Percentiles rank a stretch among this genome's conserved stretches.
phyloP scores from a whole-genome alignment of 2,329 filamentous ascomycete genomes.

The Trichocomaceae sp. region DNA sequence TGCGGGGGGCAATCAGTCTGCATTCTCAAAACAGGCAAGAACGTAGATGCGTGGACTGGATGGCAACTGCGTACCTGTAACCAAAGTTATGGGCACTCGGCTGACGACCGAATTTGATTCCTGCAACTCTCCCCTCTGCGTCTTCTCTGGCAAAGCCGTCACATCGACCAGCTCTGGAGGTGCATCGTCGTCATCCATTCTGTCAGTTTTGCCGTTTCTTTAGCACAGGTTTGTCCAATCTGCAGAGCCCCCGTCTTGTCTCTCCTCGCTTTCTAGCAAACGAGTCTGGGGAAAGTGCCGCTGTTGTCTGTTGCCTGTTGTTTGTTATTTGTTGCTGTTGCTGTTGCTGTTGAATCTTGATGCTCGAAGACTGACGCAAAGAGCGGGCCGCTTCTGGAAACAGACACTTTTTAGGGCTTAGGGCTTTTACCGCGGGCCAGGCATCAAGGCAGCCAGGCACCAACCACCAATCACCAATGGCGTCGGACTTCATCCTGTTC shows the following conservation, averaged over 20 bases:
- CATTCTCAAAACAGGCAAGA: not conserved
- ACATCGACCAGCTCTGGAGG: constrained; percentile 41
- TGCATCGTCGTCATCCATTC: constrained; percentile 36
- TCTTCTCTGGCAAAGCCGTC: constrained; percentile 23
- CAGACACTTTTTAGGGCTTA: constrained; percentile 26
- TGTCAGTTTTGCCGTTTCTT: not conserved
- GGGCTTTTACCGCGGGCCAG: no score
- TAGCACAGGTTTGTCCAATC: no score
- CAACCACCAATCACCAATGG: no score
- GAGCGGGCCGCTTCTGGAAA: constrained; percentile 10
- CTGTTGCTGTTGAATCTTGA: no score
- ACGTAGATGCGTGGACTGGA: not conserved
- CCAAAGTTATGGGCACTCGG: constrained; percentile 46
- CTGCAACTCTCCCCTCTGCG: constrained; percentile 16
- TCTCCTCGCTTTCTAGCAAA: no score
- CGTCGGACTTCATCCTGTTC: constrained; percentile 13
- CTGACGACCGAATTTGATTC: constrained; percentile 14
- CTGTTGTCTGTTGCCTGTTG: no score
- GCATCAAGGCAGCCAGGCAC: no score
- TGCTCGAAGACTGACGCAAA: constrained; percentile 3
- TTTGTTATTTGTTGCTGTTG: no score
- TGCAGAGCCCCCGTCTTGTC: not conserved
- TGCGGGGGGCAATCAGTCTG: constrained; percentile 30
- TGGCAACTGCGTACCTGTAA: constrained; percentile 37
- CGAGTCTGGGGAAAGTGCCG: no score